phyloP scores from a whole-genome alignment of 202 grass and related monocot species.

The Carex sylvatica region DNA sequence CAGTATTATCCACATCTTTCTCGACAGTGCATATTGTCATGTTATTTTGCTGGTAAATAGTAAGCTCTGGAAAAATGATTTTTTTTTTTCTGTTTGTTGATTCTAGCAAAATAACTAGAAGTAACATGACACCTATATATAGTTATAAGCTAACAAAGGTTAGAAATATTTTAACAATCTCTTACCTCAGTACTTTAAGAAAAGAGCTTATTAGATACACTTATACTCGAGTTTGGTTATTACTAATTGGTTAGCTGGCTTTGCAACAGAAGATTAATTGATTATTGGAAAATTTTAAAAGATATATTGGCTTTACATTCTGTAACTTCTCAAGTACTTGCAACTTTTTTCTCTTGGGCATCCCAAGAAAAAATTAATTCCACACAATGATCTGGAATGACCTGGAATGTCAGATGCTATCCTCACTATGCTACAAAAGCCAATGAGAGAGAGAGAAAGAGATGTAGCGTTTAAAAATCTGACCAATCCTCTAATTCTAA shows the following conservation, averaged over 20 bases:
- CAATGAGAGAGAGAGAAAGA: background rate
- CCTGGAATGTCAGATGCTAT: background rate
- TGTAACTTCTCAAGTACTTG: background rate
- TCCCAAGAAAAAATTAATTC: background rate
- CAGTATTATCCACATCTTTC: background rate
- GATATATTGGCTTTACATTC: background rate
- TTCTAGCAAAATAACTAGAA: background rate
- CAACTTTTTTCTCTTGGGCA: background rate
- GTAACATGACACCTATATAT: background rate
- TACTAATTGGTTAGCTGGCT: background rate
- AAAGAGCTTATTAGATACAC: background rate
- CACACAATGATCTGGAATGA: background rate
- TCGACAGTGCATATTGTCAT: background rate
- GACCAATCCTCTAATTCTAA: background rate
- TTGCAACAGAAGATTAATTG: background rate
- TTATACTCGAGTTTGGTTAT: background rate
- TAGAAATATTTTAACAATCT: background rate
- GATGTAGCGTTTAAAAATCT: background rate
- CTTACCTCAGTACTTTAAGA: background rate
- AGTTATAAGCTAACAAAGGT: background rate
- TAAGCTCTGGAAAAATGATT: background rate
- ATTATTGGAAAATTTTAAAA: background rate
- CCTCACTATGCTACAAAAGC: background rate
- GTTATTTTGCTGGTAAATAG: background rate
- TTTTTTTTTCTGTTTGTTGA: background rate